Evolutionary conservation across 176 grass and related monocot genomes (phyloP), one percentile per base, ranked within the genome.

Genomic region (Triticum dicoccoides): DNA sequence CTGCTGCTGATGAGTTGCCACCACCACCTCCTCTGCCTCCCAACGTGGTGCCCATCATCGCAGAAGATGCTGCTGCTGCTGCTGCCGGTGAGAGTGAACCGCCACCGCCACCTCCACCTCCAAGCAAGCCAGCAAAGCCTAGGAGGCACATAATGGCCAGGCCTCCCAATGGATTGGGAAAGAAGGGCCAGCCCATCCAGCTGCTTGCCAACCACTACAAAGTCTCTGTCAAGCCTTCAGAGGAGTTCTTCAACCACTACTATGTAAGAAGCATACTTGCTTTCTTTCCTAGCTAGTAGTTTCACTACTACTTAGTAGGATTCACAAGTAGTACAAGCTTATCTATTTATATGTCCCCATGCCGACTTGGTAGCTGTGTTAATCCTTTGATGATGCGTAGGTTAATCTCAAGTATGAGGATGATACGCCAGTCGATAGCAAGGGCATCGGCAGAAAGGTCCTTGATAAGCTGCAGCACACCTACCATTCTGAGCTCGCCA

Each of bases 181-280:
- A 52, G 77, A 84, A 87, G 63, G 96, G 96, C 8, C 80, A 83
- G 32, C 42, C 0, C 6, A 83, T 86, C n/a, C 79, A 63, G 52
- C 89, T 98, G 37, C 82, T 89, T 24, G 85, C 96, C 0, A 98
- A 98, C 85, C 96, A 94, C 73, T 98, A 82, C 54, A 91, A 87
- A 79, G 93, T 98, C 38, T 42, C 69, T 12, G 78, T 95, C 49
- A 91, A 81, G 18, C 85, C 69, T 45, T 83, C 56, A 25, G 86
- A 89, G 51, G 89, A 93, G 12, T 62, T 81, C 52, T 98, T 98
- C 75, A 86, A 89, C 81, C 96, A 98, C 81, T 98, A 95, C 72
- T 65, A 85, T 88, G 96, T 98, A 93, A 72, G 88, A 93, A 72
- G 84, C 35, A 72, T 20, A 39, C 74, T 6, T 83, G 63, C 61